Evolutionary conservation across 495 filamentous ascomycete species (phyloP), one percentile per base, ranked within the genome.

Genomic region (Saxophila tyrrhenica): DNA sequence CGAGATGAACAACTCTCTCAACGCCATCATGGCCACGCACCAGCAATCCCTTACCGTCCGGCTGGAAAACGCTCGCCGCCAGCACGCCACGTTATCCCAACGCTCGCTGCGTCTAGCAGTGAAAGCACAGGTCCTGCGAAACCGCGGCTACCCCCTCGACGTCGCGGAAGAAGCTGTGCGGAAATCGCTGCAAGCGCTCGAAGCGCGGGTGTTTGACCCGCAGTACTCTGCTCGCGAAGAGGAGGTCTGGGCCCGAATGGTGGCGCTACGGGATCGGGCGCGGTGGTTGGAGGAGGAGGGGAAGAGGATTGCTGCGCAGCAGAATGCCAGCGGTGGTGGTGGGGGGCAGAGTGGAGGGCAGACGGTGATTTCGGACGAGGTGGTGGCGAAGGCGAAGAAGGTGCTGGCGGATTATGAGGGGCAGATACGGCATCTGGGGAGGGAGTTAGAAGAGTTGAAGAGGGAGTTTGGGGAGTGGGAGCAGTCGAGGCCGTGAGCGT

Each of bases 181-280:
- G 75, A 85, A 86, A 69, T 89, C 92, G 69, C 74, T 99, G 29
- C 63, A 80, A 44, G 70, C 73, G 46, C 75, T 99, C 58, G 87
- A 95, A 64, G 80, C 78, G 59, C 70, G 69, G 17, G 78, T 91
- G 16, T 83, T 84, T 51, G 94, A 99, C 70, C 91, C 94, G 1
- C 83, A 82, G 17, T 73, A 95, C 44, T 83, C 76, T 48, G 90
- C 89, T 3, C 73, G 89, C 52, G 81, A 81, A 50, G 92, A 99
- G 69, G 92, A 99, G 72, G 85, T 99, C 48, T 99, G 92, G 92
- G 94, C 92, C 35, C 75, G 94, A 29, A 84, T 99, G 78, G 79
- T 94, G 51, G 83, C 83, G 23, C 79, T 96, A 35, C 74, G 87
- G 59, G 87, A 91, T 57, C 79, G 88, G 58, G 85, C 86, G 32